Base-by-base conservation (phyloP, 208 protist genomes). In the Trypanosoma congolense region DNA sequence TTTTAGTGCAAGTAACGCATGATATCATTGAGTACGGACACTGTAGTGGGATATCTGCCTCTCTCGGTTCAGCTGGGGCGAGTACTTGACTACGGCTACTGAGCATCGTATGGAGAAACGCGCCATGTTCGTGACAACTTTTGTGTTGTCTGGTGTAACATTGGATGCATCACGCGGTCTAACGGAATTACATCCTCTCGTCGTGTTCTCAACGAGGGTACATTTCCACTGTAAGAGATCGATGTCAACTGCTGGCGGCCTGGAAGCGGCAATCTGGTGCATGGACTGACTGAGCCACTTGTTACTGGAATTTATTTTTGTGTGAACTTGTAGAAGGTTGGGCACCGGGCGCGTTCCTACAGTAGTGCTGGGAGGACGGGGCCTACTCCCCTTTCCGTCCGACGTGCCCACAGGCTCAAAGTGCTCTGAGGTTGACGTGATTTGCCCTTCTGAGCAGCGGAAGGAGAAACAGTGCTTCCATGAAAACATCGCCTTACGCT, bases 291-390 rank as follows among this genome's bases (percentile, higher is more conserved):
- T 2, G 44, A 75, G 68, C 76, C 73, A 21, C 71, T 91, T 12
- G 24, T 68, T 12, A 65, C 73, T n/a, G 58, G 86, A 36, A 10
- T 78, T 2, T 67, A 77, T 68, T 93, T 93, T 57, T 70, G 77
- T n/a, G 84, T 71, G 49, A 83, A 93, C 40, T 90, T 93, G 40
- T 62, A 89, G 49, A 78, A 93, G 60, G 55, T 91, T 0, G 83
- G 90, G 45, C 29, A 44, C 8, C 28, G 35, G 0, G 45, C 53
- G 14, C 77, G 86, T 9, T 48, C 51, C 1, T 41, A 56, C 3
- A 22, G 70, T 24, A 70, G 87, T 53, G 62, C 68, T 3, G 77
- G 79, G 4, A 80, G 83, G 1, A 77, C 79, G 2, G n/a, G n/a
- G n/a, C n/a, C n/a, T n/a, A n/a, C n/a, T n/a, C n/a, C n/a, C n/a